Percentiles rank a stretch among this genome's conserved stretches.
Evolutionary conservation across 352 stramenopile genomes (phyloP).

Genomic region (Thraustochytrium striatum): DNA sequence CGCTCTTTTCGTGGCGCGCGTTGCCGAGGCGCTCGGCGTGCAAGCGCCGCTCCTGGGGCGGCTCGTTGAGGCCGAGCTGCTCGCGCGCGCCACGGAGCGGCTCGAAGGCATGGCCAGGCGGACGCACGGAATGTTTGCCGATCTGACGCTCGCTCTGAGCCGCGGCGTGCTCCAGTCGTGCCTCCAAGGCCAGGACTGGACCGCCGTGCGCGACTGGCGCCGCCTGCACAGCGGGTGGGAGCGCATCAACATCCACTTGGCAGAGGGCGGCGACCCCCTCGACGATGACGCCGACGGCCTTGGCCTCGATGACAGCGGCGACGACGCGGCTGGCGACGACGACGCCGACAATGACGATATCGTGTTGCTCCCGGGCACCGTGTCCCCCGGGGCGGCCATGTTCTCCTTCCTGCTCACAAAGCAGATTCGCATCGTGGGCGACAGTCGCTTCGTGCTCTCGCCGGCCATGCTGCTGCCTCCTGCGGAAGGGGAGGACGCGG

Average conservation of each 20-base stretch:
- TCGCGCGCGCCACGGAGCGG: background rate
- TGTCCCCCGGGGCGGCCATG: conserved; percentile 5
- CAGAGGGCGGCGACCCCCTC: background rate
- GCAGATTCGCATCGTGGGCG: conserved; percentile 23
- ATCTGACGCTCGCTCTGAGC: conserved; percentile 27
- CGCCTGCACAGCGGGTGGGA: conserved; percentile 39
- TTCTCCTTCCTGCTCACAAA: conserved; percentile 36
- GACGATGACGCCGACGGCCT: background rate
- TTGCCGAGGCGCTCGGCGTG: background rate
- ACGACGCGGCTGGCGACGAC: background rate
- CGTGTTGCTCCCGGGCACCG: conserved; percentile 5
- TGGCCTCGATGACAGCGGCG: background rate
- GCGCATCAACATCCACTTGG: conserved; percentile 15
- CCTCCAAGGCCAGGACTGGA: conserved; percentile 19
- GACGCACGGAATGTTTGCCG: background rate
- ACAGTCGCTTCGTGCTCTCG: conserved; percentile 21
- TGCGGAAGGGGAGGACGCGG: background rate
- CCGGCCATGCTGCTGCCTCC: background rate
- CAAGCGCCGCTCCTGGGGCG: background rate
- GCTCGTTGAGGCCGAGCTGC: background rate
- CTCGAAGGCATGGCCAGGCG: background rate
- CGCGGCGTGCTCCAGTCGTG: background rate
- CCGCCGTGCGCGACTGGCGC: conserved; percentile 15
- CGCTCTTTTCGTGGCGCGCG: conserved; percentile 2
- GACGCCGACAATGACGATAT: conserved; percentile 5